Evolutionary conservation across 805 yeast species (phyloP), one percentile per base, ranked within the genome.

Genomic region (Myxozyma neglecta): DNA sequence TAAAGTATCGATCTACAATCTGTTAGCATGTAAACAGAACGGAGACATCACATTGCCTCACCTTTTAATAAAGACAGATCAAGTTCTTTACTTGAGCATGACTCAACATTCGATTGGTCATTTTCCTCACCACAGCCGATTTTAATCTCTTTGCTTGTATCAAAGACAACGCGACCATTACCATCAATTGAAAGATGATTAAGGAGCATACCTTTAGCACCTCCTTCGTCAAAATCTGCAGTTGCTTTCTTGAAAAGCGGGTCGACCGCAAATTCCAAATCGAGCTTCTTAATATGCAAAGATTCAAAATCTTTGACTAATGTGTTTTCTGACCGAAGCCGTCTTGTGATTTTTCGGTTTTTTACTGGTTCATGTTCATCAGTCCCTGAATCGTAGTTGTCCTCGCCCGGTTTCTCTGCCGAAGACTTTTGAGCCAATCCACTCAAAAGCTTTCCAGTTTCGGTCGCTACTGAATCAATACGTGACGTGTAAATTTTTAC

Each of bases 401-500:
- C 60, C 54, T 45, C 63, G 65, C 62, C 24, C 46, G 10, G 68
- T 6, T 61, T 69, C 8, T 61, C 65, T 35, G 63, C 52, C 13
- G 45, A 46, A 20, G 67, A 60, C 50, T 66, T 70, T 1, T 71
- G 74, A 1, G 91, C 85, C 59, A 89, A 75, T 3, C 96, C 96
- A 73, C 89, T 87, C 40, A 91, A 75, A 59, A 93, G 77, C 69
- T 85, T 85, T 1, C 96, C 96, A 0, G 97, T 91, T 70, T 92
- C 97, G 8, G 88, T 86, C 5, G 92, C 96, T 0, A 90, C 96
- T 0, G 96, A 88, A 70, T 92, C 97, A 24, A 93, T 91, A 69
- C 98, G 82, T 14, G 96, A 88, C 11, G 92, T 84, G 72, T 93
- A 93, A 56, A 93, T 90, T 76, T 91, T 91, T 39, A 92, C 93